Evolutionary conservation across 2,329 filamentous ascomycete species (phyloP).

Genomic region (Bretziella fagacearum): DNA sequence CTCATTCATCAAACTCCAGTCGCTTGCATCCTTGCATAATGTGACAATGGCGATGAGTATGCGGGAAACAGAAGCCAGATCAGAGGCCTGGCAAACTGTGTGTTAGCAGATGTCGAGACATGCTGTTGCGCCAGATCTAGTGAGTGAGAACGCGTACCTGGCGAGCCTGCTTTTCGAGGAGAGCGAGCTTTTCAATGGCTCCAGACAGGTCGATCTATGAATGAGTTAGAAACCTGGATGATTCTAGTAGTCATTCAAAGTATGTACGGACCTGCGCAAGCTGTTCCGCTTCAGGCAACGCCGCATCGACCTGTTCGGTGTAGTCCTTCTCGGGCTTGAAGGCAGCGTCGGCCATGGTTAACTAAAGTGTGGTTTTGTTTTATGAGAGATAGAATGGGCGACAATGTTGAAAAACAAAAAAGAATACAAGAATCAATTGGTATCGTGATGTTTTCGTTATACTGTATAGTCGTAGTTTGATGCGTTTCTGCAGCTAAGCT

Average conservation of each 20-base stretch:
- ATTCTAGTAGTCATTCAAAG: no score
- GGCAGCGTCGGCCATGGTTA: conserved; percentile 58
- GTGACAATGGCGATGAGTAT: conserved; percentile 78
- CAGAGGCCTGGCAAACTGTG: conserved; percentile 52
- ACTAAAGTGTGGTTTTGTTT: conserved; percentile 6
- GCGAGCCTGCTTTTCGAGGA: conserved; percentile 89
- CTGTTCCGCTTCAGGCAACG: conserved; percentile 78
- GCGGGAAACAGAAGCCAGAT: conserved; percentile 86
- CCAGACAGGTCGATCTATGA: conserved; percentile 57
- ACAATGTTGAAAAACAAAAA: neutral
- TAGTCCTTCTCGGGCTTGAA: conserved; percentile 98
- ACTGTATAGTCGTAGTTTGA: conserved; percentile 1
- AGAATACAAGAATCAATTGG: neutral
- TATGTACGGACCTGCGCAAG: conserved; percentile 59
- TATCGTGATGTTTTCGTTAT: neutral
- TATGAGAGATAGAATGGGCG: neutral
- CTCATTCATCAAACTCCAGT: conserved; percentile 93
- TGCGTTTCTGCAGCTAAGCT: conserved; percentile 1
- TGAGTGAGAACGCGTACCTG: conserved; percentile 44
- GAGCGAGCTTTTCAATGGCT: conserved; percentile 83
- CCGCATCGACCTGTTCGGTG: conserved; percentile 85
- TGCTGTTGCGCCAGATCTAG: neutral
- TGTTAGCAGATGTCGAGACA: conserved; percentile 17
- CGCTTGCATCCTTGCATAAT: conserved; percentile 78
- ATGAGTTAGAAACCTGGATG: neutral